Evolutionary conservation across 2,329 filamentous ascomycete genomes (phyloP), one percentile per base, ranked within the genome.

Genomic region (Lasiodiplodia theobromae): DNA sequence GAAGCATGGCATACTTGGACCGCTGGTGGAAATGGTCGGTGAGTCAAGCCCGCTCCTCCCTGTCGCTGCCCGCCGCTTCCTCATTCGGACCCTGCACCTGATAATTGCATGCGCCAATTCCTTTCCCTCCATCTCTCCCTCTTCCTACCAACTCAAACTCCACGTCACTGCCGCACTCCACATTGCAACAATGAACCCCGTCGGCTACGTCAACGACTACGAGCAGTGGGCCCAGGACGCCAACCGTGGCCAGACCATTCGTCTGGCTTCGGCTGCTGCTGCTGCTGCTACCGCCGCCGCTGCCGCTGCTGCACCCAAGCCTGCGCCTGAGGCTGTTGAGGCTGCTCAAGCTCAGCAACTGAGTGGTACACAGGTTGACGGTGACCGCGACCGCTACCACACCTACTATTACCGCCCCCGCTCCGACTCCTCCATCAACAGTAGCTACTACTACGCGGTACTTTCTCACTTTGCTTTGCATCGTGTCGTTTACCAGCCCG

Each of bases 141-240:
- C 23, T 38, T 49, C 60, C 47, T 21, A 31, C n/a, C 31, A 31
- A 63, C 58, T 31, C 6, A 47, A 49, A 49, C 60, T 64, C 25
- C 28, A 25, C 60, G 12, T 4, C 60, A 62, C 57, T 21, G 7
- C 10, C 8, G 16, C 38, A 18, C 40, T 21, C 57, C n/a, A 31
- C 12, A 52, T 16, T n/a, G 44, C 60, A 37, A 52, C 31, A 11
- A 64, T 64, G 60, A 38, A 37, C 31, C 60, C n/a, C 31, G 60
- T 64, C 60, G 60, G n/a, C n/a, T 18, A 64, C 3, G 47, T 52
- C 28, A 21, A 34, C 60, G 60, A 64, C 47, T 64, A 64, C 31
- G 21, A 52, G 4, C 47, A 64, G 60, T 64, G 60, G 60, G 60
- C 28, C 2, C 14, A n/a, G 10, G 31, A 37, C 47, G 60, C 60